Base-by-base conservation (phyloP, 2,329 filamentous ascomycete genomes). In the Colletotrichum sp. region DNA sequence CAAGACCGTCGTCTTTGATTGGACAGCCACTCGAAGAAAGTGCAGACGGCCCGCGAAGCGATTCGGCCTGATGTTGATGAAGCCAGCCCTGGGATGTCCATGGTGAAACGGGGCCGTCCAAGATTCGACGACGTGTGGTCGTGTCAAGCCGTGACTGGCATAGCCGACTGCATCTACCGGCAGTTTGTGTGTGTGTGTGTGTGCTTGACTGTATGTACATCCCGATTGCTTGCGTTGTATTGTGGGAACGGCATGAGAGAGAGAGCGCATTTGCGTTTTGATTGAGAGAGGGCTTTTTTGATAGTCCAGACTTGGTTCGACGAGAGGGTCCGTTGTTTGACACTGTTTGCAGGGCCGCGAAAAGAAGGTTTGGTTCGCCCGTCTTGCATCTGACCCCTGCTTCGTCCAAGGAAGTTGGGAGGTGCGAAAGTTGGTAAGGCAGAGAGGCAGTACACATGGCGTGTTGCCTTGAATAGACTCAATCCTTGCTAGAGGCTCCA, bases 61-160 rank as follows among this genome's bases (percentile, higher is more conserved):
- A 67, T 67, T 64, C 57, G 63, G 72, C 63, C 72, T 72, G 30
- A 75, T 72, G 55, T 75, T 30, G 62, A 71, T 52, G 24, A 57
- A 44, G 68, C 52, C 68, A 64, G 39, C 60, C 72, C 49, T 57
- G 28, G 52, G 36, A 60, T 66, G 68, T 30, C 62, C 62, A 66
- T 66, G 68, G 55, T 67, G 68, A 66, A 68, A 72, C 68, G 30
- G 62, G 34, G 39, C 69, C 72, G 69, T 18, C 39, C 63, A 34
- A 64, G 69, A 75, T 75, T 72, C 68, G 72, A 72, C 63, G 68
- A 72, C 39, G 32, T 57, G n/a, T 66, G 68, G 63, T 72, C 62
- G 72, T 75, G 72, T 67, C 68, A 13, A 64, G 69, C 63, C 57
- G 55, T 59, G 72, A 72, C 32, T 75, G 72, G 72, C 62, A 72